Percentiles rank a stretch among this genome's conserved stretches.
These are phyloP conservation scores for Adansonia grandidieri DNA, from an alignment of 441 rosid genomes.

Conservation along the genomic window DNA sequence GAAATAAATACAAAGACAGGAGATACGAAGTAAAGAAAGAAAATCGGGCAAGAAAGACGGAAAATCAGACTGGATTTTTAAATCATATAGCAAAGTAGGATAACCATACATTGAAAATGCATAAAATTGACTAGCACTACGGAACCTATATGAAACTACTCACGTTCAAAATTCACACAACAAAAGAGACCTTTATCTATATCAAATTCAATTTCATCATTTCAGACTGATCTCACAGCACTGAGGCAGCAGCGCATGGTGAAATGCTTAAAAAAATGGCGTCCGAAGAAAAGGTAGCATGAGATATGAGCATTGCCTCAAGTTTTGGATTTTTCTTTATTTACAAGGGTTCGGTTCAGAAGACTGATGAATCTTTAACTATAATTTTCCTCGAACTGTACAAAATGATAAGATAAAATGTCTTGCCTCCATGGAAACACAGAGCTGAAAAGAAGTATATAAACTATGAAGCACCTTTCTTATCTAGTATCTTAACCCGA, in stretches of 20 bases:
- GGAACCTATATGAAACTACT: background rate
- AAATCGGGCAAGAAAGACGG: background rate
- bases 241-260: constrained; percentile 1
- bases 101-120: background rate
- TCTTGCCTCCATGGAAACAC: constrained; percentile 1
- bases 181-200: background rate
- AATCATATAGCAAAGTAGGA: background rate
- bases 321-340: background rate
- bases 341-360: background rate
- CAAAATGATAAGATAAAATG: background rate
- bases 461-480: background rate
- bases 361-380: background rate
- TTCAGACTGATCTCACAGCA: background rate
- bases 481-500: background rate
- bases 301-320: background rate
- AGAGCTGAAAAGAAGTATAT: background rate
- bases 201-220: background rate
- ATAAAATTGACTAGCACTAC: background rate
- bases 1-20: background rate
- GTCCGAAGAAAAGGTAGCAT: background rate
- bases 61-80: background rate
- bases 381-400: background rate
- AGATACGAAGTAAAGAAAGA: background rate
- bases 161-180: background rate
- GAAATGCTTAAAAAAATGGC: background rate